A percentile compares a stretch with the other conserved stretches of the same genome.
These are phyloP conservation scores for Salix suchowensis DNA, from an alignment of 345 rosid species.

Conservation along the genomic window DNA sequence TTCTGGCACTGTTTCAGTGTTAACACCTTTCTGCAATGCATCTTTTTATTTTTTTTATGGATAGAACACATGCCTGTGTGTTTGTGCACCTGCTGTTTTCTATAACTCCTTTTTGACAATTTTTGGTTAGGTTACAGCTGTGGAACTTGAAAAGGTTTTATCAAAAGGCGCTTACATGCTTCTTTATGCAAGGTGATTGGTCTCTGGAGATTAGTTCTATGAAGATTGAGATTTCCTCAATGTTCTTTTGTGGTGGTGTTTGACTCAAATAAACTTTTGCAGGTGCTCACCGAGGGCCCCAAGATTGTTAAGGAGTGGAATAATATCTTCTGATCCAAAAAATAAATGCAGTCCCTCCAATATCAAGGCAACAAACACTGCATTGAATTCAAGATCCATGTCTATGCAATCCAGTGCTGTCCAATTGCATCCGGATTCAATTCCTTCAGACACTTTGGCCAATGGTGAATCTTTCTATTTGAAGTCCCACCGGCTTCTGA, in stretches of 20 bases:
- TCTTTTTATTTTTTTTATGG: neutral
- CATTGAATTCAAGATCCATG: slow-evolving; percentile 32
- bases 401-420: slow-evolving; percentile 18
- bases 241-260: neutral
- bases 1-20: neutral
- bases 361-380: slow-evolving; percentile 15
- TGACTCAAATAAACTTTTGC: slow-evolving; percentile 22
- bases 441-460: slow-evolving; percentile 29
- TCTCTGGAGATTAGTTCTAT: slow-evolving; percentile 3
- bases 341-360: slow-evolving; percentile 22
- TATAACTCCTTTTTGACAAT: slow-evolving; percentile 4
- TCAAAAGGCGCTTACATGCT: slow-evolving; percentile 80
- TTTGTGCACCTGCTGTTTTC: neutral
- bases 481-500: slow-evolving; percentile 54
- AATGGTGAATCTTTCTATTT: slow-evolving; percentile 60
- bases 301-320: slow-evolving; percentile 42
- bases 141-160: slow-evolving; percentile 64
- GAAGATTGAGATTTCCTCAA: neutral
- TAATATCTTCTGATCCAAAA: slow-evolving; percentile 25
- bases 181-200: slow-evolving; percentile 72
- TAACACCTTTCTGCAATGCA: neutral
- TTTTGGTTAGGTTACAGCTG: slow-evolving; percentile 56
- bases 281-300: slow-evolving; percentile 80
- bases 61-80: neutral
- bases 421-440: slow-evolving; percentile 27